A percentile compares a stretch with the other conserved stretches of the same genome.
phyloP scores from a whole-genome alignment of 306 rosid genomes.

The Luffa acutangula region DNA sequence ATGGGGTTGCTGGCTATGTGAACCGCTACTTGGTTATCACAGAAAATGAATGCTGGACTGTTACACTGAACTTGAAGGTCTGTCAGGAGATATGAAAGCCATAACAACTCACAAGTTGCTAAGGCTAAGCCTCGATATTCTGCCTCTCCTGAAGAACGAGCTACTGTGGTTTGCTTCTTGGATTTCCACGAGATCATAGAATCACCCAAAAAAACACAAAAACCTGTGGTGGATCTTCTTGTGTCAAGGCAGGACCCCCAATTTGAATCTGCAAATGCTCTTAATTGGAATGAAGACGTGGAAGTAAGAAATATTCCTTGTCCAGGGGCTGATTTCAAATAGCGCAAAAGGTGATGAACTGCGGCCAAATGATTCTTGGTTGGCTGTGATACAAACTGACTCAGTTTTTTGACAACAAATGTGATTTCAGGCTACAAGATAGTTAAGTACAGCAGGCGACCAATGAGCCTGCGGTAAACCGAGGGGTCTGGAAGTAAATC shows the following conservation, averaged over 20 bases:
- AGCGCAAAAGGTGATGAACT: neutral
- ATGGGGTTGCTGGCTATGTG: neutral
- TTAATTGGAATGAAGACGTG: neutral
- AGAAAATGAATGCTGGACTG: accelerated
- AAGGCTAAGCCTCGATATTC: too few species aligned
- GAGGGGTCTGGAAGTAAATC: too few species aligned
- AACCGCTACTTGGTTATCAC: neutral
- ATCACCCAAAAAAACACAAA: neutral
- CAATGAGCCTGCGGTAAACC: too few species aligned
- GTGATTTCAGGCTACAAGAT: too few species aligned
- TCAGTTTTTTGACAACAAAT: too few species aligned
- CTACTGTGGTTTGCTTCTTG: neutral
- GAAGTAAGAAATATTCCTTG: neutral
- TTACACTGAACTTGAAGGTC: neutral
- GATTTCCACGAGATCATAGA: neutral
- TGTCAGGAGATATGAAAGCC: accelerated
- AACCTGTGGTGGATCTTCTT: neutral
- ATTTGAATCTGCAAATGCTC: neutral
- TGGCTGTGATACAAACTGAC: neutral
- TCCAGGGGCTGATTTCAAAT: neutral
- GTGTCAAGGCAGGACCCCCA: neutral
- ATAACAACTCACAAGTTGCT: neutral
- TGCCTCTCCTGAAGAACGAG: too few species aligned
- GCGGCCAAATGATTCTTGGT: accelerated
- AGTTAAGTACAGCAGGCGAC: too few species aligned